Percentiles rank a stretch among this genome's conserved stretches.
These are phyloP conservation scores for Neospermospora avenae DNA, from an alignment of 2,329 filamentous ascomycete genomes.

Conservation along the genomic window DNA sequence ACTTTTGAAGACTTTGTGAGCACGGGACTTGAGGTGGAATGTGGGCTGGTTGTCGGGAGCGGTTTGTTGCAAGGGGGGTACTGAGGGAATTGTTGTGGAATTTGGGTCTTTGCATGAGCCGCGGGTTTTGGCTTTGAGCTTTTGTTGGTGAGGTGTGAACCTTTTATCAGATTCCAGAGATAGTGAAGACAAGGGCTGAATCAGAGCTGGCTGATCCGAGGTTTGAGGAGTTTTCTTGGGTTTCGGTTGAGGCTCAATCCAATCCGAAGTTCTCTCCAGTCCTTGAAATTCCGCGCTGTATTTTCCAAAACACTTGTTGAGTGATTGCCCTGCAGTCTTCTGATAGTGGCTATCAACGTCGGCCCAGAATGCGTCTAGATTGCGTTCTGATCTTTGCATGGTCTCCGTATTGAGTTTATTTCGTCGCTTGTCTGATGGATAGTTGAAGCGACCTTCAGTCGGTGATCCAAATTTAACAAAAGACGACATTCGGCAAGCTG, in stretches of 20 bases:
- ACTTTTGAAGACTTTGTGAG: constrained; percentile 42
- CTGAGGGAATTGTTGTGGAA: not conserved
- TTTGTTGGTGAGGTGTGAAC: constrained; percentile 15
- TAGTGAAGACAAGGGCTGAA: not conserved
- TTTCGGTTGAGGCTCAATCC: constrained; percentile 40
- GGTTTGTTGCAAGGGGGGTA: not conserved
- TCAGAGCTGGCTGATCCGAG: not conserved
- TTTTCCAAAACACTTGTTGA: constrained; percentile 14
- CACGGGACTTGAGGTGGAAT: constrained; percentile 37
- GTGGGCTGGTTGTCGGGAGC: constrained; percentile 26
- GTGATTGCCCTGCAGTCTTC: constrained; percentile 14
- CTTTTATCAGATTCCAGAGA: not conserved
- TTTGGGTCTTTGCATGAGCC: constrained; percentile 12
- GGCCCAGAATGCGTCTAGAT: constrained; percentile 48
- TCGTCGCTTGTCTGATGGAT: constrained; percentile 46
- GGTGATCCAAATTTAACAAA: constrained; percentile 14
- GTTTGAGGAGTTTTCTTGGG: not conserved
- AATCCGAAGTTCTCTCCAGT: constrained; percentile 48
- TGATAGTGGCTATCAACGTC: constrained; percentile 31
- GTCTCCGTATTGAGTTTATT: constrained; percentile 43
- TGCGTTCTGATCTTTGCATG: constrained; percentile 45
- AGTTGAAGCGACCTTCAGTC: constrained; percentile 32
- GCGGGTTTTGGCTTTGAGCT: constrained; percentile 31
- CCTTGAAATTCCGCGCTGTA: constrained; percentile 35
- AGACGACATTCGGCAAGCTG: not conserved